Evolutionary conservation across 148 eudicot genomes (phyloP).

Genomic region (Vaccinium myrtillus): DNA sequence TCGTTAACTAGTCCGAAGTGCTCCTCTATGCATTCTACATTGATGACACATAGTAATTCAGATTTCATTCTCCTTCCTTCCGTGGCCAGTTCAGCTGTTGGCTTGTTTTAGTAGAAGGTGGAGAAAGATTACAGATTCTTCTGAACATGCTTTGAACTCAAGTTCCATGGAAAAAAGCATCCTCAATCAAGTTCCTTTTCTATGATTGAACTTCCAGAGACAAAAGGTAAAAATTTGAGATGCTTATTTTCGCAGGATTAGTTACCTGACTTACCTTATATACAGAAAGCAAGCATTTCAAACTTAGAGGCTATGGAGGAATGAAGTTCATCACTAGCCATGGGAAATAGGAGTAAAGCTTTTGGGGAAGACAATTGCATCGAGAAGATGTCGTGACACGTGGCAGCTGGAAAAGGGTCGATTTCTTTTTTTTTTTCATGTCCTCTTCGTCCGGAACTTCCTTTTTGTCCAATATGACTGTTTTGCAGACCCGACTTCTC

Average conservation of each 20-base stretch:
- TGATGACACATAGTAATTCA: background rate
- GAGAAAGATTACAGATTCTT: background rate
- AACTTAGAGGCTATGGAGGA: constrained; percentile 44
- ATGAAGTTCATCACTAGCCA: constrained; percentile 72
- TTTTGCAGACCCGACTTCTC: too few species aligned
- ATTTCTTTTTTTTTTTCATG: too few species aligned
- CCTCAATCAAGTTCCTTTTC: background rate
- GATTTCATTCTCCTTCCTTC: constrained; percentile 3
- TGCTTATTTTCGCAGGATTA: background rate
- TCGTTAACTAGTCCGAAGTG: constrained; percentile 35
- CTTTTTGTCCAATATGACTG: too few species aligned
- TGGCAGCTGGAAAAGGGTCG: too few species aligned
- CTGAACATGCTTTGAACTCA: background rate
- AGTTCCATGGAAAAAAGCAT: background rate
- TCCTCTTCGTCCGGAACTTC: too few species aligned
- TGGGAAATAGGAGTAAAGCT: constrained; percentile 51
- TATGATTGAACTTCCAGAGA: background rate
- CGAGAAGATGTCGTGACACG: too few species aligned
- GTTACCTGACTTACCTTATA: constrained; percentile 34
- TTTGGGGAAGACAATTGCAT: constrained; percentile 3
- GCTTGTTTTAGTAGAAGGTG: background rate
- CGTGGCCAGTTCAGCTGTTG: background rate
- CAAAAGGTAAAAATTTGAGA: background rate
- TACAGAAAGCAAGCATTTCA: constrained; percentile 43
- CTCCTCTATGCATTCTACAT: constrained; percentile 52